Evolutionary conservation across 176 grass and related monocot species (phyloP).

Genomic region (Dactylis glomerata): DNA sequence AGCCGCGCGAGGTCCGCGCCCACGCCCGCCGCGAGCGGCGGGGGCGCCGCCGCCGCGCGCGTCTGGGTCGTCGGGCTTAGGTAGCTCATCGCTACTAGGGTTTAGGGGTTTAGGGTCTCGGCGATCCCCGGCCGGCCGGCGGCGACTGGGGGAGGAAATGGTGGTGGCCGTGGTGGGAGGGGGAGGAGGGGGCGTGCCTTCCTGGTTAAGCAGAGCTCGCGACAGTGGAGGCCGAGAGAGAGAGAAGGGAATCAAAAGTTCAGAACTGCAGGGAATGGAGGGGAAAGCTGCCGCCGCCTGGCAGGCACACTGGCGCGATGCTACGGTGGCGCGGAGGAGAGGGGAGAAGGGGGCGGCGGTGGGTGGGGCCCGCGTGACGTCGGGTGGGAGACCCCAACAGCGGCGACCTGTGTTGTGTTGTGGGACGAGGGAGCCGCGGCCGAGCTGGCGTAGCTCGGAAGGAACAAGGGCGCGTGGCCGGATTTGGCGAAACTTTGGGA

Average conservation of each 20-base stretch:
- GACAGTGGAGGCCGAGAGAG: neutral
- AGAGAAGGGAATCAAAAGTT: neutral
- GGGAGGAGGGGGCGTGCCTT: neutral
- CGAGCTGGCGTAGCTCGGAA: no score
- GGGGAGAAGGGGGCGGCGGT: no score
- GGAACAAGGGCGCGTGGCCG: no score
- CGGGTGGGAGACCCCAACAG: no score
- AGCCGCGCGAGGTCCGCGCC: conserved; percentile 15
- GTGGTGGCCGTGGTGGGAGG: neutral
- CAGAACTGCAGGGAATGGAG: no score
- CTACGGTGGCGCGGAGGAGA: no score
- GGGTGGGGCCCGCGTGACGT: no score
- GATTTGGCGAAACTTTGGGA: no score
- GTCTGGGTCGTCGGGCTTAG: neutral
- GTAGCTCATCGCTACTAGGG: neutral
- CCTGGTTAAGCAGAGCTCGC: neutral
- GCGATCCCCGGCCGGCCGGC: neutral
- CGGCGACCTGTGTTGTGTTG: no score
- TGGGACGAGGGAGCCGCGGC: no score
- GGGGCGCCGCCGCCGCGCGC: neutral
- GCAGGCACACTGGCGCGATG: no score
- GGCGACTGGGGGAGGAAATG: neutral
- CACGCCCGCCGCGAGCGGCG: neutral
- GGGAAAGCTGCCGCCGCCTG: no score
- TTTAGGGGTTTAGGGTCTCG: neutral